Conservation (phyloP, 1,284 basidiomycete species). For the Pseudozyma flocculosa region DNA sequence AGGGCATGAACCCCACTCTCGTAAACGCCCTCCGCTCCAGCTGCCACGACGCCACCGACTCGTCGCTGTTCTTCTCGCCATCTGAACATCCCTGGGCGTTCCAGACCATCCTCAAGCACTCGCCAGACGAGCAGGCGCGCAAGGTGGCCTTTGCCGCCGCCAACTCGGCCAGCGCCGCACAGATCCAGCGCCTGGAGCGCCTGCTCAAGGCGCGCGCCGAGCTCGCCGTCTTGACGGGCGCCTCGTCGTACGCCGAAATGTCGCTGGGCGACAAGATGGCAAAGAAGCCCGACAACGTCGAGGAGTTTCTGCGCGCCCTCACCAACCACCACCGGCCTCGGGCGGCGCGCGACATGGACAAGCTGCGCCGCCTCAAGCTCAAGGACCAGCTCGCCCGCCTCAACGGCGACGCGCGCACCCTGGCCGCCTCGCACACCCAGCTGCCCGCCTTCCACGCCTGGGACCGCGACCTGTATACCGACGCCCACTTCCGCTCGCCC, state of each 20-base stretch:
- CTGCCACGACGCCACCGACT: conserved; percentile 11
- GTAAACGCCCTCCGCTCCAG: conserved; percentile 16
- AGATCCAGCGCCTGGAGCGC: conserved; percentile 46
- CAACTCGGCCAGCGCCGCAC: conserved; percentile 39
- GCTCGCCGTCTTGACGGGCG: conserved; percentile 50
- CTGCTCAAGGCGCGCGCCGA: conserved; percentile 45
- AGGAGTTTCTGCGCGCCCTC: conserved; percentile 45
- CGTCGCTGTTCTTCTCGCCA: conserved; percentile 27
- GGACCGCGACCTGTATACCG: conserved; percentile 55
- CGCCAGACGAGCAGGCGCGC: conserved; percentile 77
- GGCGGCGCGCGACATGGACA: conserved; percentile 33
- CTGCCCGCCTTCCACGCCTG: conserved; percentile 35
- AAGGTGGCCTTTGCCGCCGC: conserved; percentile 68
- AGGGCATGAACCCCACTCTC: conserved; percentile 26
- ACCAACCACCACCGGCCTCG: conserved; percentile 43
- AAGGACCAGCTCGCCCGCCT: neutral
- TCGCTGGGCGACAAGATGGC: conserved; percentile 56
- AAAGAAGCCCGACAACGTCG: conserved; percentile 43
- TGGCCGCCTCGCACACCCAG: neutral
- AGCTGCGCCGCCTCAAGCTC: conserved; percentile 40
- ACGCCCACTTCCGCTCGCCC: conserved; percentile 35
- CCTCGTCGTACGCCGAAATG: conserved; percentile 49
- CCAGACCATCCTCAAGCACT: conserved; percentile 83
- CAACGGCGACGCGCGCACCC: conserved; percentile 9
- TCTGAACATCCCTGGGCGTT: conserved; percentile 71